phyloP scores from a whole-genome alignment of 208 protist genomes.

The Wallacemonas collosoma region DNA sequence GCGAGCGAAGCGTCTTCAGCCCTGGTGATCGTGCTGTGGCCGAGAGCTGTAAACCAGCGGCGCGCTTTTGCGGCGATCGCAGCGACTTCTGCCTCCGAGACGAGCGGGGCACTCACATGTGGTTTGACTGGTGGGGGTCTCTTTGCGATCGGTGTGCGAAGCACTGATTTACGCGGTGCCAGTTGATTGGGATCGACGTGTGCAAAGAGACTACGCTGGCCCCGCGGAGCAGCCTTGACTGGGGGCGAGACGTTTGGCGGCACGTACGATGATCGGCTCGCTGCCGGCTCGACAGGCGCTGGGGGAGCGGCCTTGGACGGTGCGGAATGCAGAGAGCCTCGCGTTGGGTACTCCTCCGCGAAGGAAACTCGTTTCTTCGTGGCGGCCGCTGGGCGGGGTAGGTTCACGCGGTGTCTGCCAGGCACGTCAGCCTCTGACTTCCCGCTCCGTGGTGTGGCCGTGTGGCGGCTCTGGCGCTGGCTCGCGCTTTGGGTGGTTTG shows the following conservation, averaged over 20 bases:
- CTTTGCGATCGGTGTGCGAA: too few species aligned
- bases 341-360: not conserved
- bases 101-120: too few species aligned
- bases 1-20: too few species aligned
- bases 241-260: too few species aligned
- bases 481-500: not conserved
- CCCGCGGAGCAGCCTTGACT: not conserved
- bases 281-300: too few species aligned
- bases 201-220: conserved; percentile 10
- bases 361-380: conserved; percentile 3
- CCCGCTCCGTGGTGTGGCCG: not conserved
- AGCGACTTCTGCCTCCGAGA: not conserved
- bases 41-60: conserved; percentile 4
- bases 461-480: not conserved
- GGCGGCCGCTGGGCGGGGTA: not conserved
- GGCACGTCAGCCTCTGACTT: too few species aligned
- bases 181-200: conserved; percentile 8
- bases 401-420: not conserved
- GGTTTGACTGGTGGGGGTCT: too few species aligned
- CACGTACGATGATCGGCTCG: too few species aligned
- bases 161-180: not conserved
- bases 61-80: conserved; percentile 4
- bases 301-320: too few species aligned
- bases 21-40: not conserved
- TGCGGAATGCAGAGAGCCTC: too few species aligned